Evolutionary conservation across 1,284 basidiomycete species (phyloP).

Genomic region (Agroathelia rolfsii): DNA sequence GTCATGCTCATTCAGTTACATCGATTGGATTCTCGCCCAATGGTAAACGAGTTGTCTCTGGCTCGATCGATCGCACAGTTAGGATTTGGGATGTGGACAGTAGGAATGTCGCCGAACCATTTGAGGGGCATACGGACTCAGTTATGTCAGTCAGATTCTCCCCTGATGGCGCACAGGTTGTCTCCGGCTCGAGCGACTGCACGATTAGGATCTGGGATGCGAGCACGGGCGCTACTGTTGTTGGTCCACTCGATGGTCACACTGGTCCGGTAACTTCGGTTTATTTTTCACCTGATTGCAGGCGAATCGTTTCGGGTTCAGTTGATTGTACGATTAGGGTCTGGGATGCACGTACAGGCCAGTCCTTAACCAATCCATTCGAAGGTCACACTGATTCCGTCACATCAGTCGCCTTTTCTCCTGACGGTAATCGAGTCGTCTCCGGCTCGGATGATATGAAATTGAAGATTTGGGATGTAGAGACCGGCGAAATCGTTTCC

Average conservation of each 20-base stretch:
- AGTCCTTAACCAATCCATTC: too few relatives aligned
- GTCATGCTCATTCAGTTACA: constrained; percentile 3
- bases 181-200: constrained; percentile 11
- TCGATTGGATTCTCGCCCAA: constrained; percentile 9
- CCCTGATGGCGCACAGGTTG: constrained; percentile 12
- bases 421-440: background rate
- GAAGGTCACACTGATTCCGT: constrained; percentile 9
- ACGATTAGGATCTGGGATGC: constrained; percentile 14
- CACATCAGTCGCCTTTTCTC: background rate
- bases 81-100: constrained; percentile 8
- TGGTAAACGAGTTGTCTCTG: constrained; percentile 6
- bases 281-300: constrained; percentile 24
- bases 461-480: constrained; percentile 16
- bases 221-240: background rate
- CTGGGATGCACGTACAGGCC: constrained; percentile 15
- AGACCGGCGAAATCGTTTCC: constrained; percentile 8
- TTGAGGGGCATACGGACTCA: constrained; percentile 3
- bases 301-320: constrained; percentile 11
- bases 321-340: constrained; percentile 10
- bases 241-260: constrained; percentile 8
- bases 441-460: background rate
- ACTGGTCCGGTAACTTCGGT: constrained; percentile 8
- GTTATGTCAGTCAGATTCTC: constrained; percentile 12
- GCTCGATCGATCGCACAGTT: constrained; percentile 6
- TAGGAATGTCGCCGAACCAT: background rate